Evolutionary conservation across 345 rosid genomes (phyloP).

Genomic region (Jatropha curcas): DNA sequence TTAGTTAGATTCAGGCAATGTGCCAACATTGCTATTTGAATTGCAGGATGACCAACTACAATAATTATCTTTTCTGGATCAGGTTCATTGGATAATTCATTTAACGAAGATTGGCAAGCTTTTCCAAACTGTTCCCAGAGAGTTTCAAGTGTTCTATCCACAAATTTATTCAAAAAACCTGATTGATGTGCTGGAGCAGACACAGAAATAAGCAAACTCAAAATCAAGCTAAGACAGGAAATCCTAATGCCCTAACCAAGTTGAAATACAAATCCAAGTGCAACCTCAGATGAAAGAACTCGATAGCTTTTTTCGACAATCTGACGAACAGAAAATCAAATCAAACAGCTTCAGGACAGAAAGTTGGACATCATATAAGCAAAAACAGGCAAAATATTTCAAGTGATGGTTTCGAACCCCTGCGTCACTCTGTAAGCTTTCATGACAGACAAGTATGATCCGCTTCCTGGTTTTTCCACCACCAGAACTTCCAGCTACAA

Average conservation of each 20-base stretch:
- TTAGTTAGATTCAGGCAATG: conserved; percentile 69
- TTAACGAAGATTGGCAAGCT: conserved; percentile 63
- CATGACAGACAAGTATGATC: conserved; percentile 84
- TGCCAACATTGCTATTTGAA: conserved; percentile 59
- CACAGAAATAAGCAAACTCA: neutral
- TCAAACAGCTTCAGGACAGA: neutral
- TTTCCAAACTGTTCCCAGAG: conserved; percentile 59
- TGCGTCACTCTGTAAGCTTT: conserved; percentile 42
- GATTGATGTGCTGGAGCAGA: conserved; percentile 25
- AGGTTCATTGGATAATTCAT: conserved; percentile 47
- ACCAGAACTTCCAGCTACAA: conserved; percentile 61
- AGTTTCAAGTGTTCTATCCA: conserved; percentile 43
- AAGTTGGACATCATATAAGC: no score
- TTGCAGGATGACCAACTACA: conserved; percentile 58
- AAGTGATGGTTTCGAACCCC: conserved; percentile 41
- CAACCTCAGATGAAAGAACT: conserved; percentile 1
- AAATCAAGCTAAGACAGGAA: neutral
- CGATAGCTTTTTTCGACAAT: neutral
- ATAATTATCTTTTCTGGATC: conserved; percentile 52
- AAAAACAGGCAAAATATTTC: neutral
- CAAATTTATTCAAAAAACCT: conserved; percentile 50
- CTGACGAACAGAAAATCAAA: no score
- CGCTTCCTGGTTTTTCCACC: conserved; percentile 74
- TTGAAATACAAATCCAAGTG: neutral
- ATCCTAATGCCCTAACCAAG: no score